Evolutionary conservation across 192 early-diverging fungal genomes (phyloP).

Genomic region (Backusella macrospora): DNA sequence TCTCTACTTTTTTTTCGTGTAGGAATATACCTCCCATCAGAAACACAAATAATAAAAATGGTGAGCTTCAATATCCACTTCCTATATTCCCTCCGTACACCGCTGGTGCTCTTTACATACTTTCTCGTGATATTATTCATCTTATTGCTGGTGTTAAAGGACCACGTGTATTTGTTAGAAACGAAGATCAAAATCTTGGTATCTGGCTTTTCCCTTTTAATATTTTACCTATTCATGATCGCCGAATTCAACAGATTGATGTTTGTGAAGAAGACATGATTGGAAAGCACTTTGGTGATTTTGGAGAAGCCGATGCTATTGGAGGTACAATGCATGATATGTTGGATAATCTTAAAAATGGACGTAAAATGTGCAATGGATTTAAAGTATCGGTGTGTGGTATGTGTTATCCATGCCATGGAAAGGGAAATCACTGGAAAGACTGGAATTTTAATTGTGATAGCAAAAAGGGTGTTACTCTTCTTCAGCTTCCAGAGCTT

Average conservation of each 20-base stretch:
- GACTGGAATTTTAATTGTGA: constrained; percentile 62
- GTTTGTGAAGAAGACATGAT: constrained; percentile 68
- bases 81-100: constrained; percentile 63
- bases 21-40: constrained; percentile 63
- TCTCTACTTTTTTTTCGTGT: constrained; percentile 7
- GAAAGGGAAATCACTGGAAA: constrained; percentile 53
- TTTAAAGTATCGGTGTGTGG: constrained; percentile 54
- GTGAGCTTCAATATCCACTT: constrained; percentile 49
- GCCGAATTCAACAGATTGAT: constrained; percentile 61
- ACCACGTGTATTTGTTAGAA: constrained; percentile 56
- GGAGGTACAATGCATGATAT: constrained; percentile 58
- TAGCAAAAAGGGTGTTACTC: constrained; percentile 54
- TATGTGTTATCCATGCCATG: constrained; percentile 59
- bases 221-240: constrained; percentile 59
- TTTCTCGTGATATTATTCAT: constrained; percentile 58
- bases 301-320: constrained; percentile 31
- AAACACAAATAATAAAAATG: constrained; percentile 56
- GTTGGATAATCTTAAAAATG: constrained; percentile 51
- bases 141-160: constrained; percentile 51
- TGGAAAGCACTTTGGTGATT: constrained; percentile 61
- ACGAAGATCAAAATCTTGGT: constrained; percentile 64
- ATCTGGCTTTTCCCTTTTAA: constrained; percentile 65
- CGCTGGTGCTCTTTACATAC: constrained; percentile 62
- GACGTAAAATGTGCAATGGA: constrained; percentile 51
- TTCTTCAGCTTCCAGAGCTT: constrained; percentile 32